Evolutionary conservation across 495 filamentous ascomycete species (phyloP).

Genomic region (Aeminium ludgeri): DNA sequence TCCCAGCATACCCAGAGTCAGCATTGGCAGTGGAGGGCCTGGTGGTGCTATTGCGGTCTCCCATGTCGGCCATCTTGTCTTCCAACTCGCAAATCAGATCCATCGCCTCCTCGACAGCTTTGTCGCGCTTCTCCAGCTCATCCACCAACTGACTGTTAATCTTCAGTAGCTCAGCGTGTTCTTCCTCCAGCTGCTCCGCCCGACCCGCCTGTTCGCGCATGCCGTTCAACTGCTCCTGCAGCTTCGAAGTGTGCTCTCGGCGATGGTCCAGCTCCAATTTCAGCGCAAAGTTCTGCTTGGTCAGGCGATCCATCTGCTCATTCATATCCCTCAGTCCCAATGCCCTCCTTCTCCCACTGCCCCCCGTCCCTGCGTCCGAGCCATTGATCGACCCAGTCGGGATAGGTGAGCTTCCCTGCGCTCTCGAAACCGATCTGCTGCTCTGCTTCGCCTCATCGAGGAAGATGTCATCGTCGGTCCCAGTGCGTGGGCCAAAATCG

Average conservation of each 20-base stretch:
- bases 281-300: slow-evolving; percentile 80
- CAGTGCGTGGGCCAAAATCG: slow-evolving; percentile 5
- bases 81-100: slow-evolving; percentile 63
- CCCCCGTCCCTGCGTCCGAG: background rate
- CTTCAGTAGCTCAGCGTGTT: slow-evolving; percentile 22
- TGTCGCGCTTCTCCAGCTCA: slow-evolving; percentile 60
- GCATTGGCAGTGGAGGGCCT: slow-evolving; percentile 14
- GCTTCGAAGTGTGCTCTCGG: slow-evolving; percentile 33
- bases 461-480: slow-evolving; percentile 17
- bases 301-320: slow-evolving; percentile 35
- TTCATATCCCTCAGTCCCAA: slow-evolving; percentile 19
- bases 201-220: slow-evolving; percentile 32
- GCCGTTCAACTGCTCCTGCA: slow-evolving; percentile 47
- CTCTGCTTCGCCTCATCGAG: slow-evolving; percentile 11
- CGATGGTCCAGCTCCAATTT: slow-evolving; percentile 72
- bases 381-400: background rate
- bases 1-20: slow-evolving; percentile 16
- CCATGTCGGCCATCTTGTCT: slow-evolving; percentile 26
- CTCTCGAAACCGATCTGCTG: background rate
- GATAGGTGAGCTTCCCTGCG: slow-evolving; percentile 14
- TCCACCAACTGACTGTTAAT: slow-evolving; percentile 51
- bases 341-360: background rate
- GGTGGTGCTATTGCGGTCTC: slow-evolving; percentile 6
- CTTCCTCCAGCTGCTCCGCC: slow-evolving; percentile 17
- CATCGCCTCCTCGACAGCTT: slow-evolving; percentile 67